Conservation (phyloP, 208 protist species). For the Leishmania tropica region DNA sequence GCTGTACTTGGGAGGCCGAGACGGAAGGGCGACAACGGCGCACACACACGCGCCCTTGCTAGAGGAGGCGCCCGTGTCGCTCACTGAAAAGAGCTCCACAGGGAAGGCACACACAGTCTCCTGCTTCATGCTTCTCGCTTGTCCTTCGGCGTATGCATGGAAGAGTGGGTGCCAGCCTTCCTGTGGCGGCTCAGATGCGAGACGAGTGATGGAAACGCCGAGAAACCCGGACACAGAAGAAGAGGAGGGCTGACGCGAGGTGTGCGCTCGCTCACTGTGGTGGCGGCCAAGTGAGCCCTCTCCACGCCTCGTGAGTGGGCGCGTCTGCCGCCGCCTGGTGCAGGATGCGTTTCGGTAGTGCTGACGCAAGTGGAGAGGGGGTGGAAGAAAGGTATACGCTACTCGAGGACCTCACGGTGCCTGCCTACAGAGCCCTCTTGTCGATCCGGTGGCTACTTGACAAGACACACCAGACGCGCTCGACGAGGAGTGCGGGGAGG, state of each 20-base stretch:
- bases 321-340: not conserved
- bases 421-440: not conserved
- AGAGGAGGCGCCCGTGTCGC: constrained; percentile 42
- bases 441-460: not conserved
- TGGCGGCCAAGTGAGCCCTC: not conserved
- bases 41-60: constrained; percentile 68
- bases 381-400: not conserved
- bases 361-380: not conserved
- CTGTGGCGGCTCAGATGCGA: not conserved
- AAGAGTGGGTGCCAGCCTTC: not conserved
- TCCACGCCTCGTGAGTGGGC: not conserved
- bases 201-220: not conserved
- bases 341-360: not conserved
- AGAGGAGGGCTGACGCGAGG: not conserved
- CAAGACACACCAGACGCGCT: not conserved
- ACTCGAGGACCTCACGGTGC: not conserved
- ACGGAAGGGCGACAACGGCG: constrained; percentile 60
- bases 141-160: not conserved
- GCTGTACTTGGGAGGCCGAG: constrained; percentile 65
- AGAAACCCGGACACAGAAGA: not conserved
- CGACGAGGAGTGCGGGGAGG: not conserved
- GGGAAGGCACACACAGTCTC: constrained; percentile 64
- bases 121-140: constrained; percentile 47
- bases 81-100: constrained; percentile 52
- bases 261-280: not conserved